Percentiles rank a stretch among this genome's conserved stretches.
These are phyloP conservation scores for Neoboletus subvelutipes DNA, from an alignment of 768 basidiomycete genomes.

Conservation along the genomic window DNA sequence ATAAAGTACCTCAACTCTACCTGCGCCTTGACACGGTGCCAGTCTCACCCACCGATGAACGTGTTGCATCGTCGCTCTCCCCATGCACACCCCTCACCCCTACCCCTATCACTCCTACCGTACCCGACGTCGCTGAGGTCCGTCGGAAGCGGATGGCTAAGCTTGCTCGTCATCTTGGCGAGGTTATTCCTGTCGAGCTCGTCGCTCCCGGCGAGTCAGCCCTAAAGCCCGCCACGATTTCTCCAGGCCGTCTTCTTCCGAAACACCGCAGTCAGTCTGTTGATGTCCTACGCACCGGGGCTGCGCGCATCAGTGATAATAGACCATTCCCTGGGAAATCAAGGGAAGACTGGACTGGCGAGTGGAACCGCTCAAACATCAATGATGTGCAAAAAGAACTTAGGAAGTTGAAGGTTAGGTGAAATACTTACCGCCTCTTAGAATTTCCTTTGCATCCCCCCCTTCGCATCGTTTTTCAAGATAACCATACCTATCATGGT, in stretches of 20 bases:
- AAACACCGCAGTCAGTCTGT: slow-evolving; percentile 21
- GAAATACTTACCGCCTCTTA: not conserved
- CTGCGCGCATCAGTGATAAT: not conserved
- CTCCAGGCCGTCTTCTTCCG: not conserved
- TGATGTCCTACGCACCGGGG: not conserved
- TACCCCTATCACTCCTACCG: slow-evolving; percentile 20
- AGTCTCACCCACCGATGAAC: slow-evolving; percentile 11
- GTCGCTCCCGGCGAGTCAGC: slow-evolving; percentile 34
- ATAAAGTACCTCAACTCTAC: slow-evolving; percentile 22
- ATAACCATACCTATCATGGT: not conserved
- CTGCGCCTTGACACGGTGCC: slow-evolving; percentile 23
- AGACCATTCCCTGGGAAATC: not conserved
- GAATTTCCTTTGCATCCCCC: not conserved
- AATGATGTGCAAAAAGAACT: slow-evolving; percentile 40
- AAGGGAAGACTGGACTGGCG: slow-evolving; percentile 35
- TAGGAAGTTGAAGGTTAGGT: slow-evolving; percentile 26
- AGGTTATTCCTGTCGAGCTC: slow-evolving; percentile 57
- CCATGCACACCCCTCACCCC: slow-evolving; percentile 15
- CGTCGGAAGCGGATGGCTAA: slow-evolving; percentile 56
- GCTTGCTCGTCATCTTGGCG: slow-evolving; percentile 55
- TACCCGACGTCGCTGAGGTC: slow-evolving; percentile 32
- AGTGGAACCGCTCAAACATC: slow-evolving; percentile 42
- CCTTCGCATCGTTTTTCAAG: not conserved
- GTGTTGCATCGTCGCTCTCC: slow-evolving; percentile 6
- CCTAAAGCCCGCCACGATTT: not conserved